phyloP scores from a whole-genome alignment of 495 filamentous ascomycete genomes.

The Neurospora sp. region DNA sequence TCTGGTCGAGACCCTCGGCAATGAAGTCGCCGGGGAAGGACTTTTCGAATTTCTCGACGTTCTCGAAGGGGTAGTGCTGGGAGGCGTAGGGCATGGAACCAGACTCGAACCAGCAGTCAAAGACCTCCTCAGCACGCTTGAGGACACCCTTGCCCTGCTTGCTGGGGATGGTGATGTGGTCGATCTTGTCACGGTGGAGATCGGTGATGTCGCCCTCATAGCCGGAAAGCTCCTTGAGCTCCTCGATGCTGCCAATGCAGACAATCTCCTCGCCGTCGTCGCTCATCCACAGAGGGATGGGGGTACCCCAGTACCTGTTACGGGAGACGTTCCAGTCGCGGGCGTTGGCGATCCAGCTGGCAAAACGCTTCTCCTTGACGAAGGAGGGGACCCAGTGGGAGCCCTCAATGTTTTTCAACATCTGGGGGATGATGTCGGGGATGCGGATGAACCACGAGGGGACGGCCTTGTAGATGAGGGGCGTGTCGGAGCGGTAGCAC shows the following conservation, averaged over 20 bases:
- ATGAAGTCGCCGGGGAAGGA: constrained; percentile 95
- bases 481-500: constrained; percentile 93
- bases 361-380: constrained; percentile 87
- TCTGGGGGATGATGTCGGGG: constrained; percentile 70
- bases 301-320: constrained; percentile 96
- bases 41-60: constrained; percentile 66
- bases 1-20: constrained; percentile 72
- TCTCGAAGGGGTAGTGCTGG: constrained; percentile 91
- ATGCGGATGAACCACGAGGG: constrained; percentile 95
- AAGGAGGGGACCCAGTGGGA: constrained; percentile 92
- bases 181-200: constrained; percentile 89
- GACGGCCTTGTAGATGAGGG: constrained; percentile 88
- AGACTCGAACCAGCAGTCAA: constrained; percentile 88
- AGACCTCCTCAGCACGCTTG: constrained; percentile 78
- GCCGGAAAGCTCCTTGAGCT: constrained; percentile 80
- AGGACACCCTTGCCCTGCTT: constrained; percentile 80
- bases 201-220: constrained; percentile 79
- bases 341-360: constrained; percentile 56
- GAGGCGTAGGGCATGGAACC: constrained; percentile 96
- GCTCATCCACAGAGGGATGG: constrained; percentile 89
- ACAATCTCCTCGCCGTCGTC: constrained; percentile 80
- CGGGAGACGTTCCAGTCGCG: constrained; percentile 95
- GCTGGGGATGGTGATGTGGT: constrained; percentile 92
- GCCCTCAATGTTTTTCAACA: constrained; percentile 79
- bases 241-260: constrained; percentile 75